Evolutionary conservation across 768 basidiomycete genomes (phyloP), one percentile per base, ranked within the genome.

Genomic region (Kwoniella europaea): DNA sequence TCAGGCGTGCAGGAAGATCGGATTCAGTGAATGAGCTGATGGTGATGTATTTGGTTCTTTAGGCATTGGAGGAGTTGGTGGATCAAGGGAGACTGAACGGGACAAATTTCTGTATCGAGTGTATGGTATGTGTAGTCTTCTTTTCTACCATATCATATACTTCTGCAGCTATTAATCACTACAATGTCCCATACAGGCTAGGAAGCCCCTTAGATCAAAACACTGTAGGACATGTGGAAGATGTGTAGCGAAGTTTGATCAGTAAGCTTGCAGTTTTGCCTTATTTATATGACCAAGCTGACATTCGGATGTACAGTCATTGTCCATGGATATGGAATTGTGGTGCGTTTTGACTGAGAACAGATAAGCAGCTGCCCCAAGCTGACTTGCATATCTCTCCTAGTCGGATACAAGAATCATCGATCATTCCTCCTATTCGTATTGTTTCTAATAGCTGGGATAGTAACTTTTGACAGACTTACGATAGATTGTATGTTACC

Each of bases 321-420:
- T 98, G 97, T 76, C 97, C 96, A 1, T 99, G 97, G 97, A 90
- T 98, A 16, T 99, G 95, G 95, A 98, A 98, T 84, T 98, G 96
- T 82, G 90, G 93, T 93, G 80, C 29, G 91, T 67, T 3, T 15
- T 6, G 57, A 7, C 35, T 35, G 35, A 35, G 35, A 35, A 35
- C 35, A 35, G 29, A 29, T 4, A 29, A 2, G 29, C 2, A 29
- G 29, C 29, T 29, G 29, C 35, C 7, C 35, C 35, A 35, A 52
- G 22, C 41, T 68, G 29, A 53, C 13, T 16, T 62, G 57, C 43
- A 20, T 22, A 43, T 0, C 1, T 24, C 15, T 10, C 24, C 7
- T 66, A 93, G 94, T 98, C 63, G 97, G 97, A 22, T 87, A 89
- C 52, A 91, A 92, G 75, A 99, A 98, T 78, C 97, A 98, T 77